Evolutionary conservation across 441 rosid genomes (phyloP), one percentile per base, ranked within the genome.

Genomic region (Populus hybrid): DNA sequence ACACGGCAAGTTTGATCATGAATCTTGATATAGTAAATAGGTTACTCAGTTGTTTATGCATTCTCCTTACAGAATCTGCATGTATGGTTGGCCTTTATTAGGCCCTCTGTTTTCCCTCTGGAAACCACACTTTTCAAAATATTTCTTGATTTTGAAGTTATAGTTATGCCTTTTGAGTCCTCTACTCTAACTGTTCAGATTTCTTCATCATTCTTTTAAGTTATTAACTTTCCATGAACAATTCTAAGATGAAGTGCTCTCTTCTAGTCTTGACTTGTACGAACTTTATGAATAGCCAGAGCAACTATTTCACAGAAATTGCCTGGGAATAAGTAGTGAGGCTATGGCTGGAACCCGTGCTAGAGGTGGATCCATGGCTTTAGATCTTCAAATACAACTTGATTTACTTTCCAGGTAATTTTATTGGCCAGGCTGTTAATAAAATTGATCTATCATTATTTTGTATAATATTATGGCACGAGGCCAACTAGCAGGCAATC

Each of bases 291-390:
- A 90, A 92, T 89, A 95, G 98, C 99, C 98, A 88, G 98, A 95
- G 89, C 93, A 93, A 90, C 91, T 95, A 83, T 93, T 90, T 88
- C 97, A 89, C 81, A 88, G 98, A 87, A 89, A 84, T 69, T 78
- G 89, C 71, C 89, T 91, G 69, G 87, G 90, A 78, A 87, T 95
- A 38, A 86, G 88, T 73, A 93, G 98, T 75, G 99, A 95, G 79
- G 99, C 99, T 75, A 72, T 95, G 89, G 98, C 97, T 75, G 99
- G 94, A 82, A 95, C 98, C 73, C 94, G 98, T 69, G 92, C 97
- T 81, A 86, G 98, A 86, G 90, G 89, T 79, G 86, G 84, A 73
- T 86, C 99, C 66, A 67, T 73, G 18, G 87, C 84, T 78, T 84
- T 79, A 67, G 97, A 93, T 89, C 92, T 91, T 82, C 97, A 88